Base-by-base conservation (phyloP, 257 asterid species). In the Jaltomata sinuosa region DNA sequence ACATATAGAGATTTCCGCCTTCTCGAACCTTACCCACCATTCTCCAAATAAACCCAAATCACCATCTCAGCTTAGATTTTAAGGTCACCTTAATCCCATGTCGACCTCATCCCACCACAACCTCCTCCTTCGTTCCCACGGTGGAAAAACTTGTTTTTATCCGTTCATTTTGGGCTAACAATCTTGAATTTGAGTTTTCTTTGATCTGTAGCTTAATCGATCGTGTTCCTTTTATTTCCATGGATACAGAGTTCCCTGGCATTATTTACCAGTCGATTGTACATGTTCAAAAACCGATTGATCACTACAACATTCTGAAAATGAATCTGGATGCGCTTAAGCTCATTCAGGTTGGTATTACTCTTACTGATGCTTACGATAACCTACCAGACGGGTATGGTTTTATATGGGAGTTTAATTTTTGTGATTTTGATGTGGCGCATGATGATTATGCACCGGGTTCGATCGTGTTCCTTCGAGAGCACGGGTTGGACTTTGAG, bases 191-290 rank as follows among this genome's bases (percentile, higher is more conserved):
- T 3, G 98, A 94, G 76, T 91, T 94, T 83, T 42, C 67, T 15
- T 83, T 91, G 83, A 92, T 94, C 88, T 87, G 95, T 61, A 8
- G 7, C 72, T 53, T 83, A 32, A 81, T 94, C 78, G 93, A 89
- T 65, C 88, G 31, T 4, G 92, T 22, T 87, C 94, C 94, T 10
- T 92, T 69, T 57, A 87, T 91, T 1, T 90, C 98, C 9, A 91
- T 94, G 93, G 97, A 93, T 84, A 94, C 98, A 4, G 98, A 94
- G 89, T 94, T 94, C 45, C 98, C 98, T 31, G 98, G 97, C 52
- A 89, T 92, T 19, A 88, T 94, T 29, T 54, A 86, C 88, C 93
- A 92, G 55, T 91, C 84, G 52, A 87, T 87, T 69, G 71, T 61
- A 64, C 88, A 86, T n/a, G 88, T 47, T 49, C 87, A 89, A 34